Evolutionary conservation across 1,284 basidiomycete genomes (phyloP).

Genomic region (Cryptococcus depauperatus): DNA sequence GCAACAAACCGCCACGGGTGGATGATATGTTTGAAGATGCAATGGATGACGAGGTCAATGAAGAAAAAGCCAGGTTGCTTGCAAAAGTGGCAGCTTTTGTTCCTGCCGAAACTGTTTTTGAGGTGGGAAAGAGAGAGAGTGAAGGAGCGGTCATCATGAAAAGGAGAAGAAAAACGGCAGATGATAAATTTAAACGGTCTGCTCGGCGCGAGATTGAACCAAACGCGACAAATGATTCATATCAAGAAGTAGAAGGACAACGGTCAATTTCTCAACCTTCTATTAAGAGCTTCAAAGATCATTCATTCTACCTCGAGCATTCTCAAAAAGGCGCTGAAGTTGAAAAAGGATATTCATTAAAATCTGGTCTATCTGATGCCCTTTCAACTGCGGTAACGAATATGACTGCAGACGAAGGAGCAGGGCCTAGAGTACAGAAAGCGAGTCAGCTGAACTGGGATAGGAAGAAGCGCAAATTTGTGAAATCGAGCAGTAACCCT

Average conservation of each 20-base stretch:
- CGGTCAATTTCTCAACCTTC: background rate
- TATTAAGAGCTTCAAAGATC: conserved; percentile 57
- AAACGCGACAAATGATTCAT: background rate
- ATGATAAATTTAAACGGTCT: conserved; percentile 42
- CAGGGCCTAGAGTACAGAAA: conserved; percentile 57
- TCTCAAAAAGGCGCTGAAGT: conserved; percentile 74
- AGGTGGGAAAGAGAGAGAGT: conserved; percentile 66
- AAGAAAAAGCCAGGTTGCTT: conserved; percentile 49
- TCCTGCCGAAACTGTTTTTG: conserved; percentile 86
- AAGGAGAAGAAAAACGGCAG: conserved; percentile 62
- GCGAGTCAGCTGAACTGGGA: conserved; percentile 74
- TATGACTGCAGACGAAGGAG: conserved; percentile 70
- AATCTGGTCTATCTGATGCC: conserved; percentile 72
- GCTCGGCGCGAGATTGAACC: background rate
- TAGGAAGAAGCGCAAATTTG: conserved; percentile 91
- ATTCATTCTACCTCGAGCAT: conserved; percentile 85
- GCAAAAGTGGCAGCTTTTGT: conserved; percentile 71
- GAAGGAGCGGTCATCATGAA: conserved; percentile 74
- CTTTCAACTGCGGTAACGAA: conserved; percentile 74
- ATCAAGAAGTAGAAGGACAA: background rate
- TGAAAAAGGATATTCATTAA: conserved; percentile 84
- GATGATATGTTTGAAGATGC: conserved; percentile 3
- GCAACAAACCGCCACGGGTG: background rate
- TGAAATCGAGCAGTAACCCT: conserved; percentile 65
- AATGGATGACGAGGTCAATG: conserved; percentile 3